Conservation (phyloP, 805 yeast species). For the Saccharomycopsis babjevae region DNA sequence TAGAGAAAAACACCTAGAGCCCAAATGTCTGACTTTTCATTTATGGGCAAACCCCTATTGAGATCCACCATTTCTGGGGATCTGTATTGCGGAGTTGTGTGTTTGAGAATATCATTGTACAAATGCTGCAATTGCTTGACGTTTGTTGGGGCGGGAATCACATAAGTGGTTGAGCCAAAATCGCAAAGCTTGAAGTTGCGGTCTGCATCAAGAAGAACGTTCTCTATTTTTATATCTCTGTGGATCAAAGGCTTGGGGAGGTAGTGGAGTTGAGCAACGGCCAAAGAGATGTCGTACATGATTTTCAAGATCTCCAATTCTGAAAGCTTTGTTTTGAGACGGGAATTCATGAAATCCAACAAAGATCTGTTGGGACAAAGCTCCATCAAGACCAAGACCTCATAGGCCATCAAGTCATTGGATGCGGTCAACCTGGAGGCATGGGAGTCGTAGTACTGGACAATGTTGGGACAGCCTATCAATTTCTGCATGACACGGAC, state of each 20-base stretch:
- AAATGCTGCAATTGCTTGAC: conserved; percentile 49
- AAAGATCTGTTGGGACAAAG: conserved; percentile 80
- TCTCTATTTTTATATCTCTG: conserved; percentile 78
- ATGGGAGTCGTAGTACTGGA: conserved; percentile 64
- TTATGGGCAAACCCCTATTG: conserved; percentile 56
- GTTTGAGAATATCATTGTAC: conserved; percentile 61
- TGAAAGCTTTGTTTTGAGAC: conserved; percentile 65
- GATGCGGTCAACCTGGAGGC: conserved; percentile 43
- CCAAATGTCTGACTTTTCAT: conserved; percentile 81
- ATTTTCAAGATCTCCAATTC: conserved; percentile 74
- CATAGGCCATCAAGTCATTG: conserved; percentile 43
- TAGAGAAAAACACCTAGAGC: conserved; percentile 72
- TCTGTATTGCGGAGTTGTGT: conserved; percentile 79
- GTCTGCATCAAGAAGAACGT: conserved; percentile 52
- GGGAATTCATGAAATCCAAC: conserved; percentile 82
- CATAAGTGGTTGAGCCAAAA: conserved; percentile 70
- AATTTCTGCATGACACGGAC: conserved; percentile 70
- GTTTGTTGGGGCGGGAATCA: conserved; percentile 51
- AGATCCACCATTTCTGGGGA: conserved; percentile 80
- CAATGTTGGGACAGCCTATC: conserved; percentile 47
- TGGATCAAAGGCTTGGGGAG: conserved; percentile 63
- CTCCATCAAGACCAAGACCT: conserved; percentile 88
- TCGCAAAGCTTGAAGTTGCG: conserved; percentile 65
- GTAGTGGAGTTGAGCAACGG: conserved; percentile 78
- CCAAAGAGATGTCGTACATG: conserved; percentile 71